A percentile compares a stretch with the other conserved stretches of the same genome.
These are phyloP conservation scores for Penicillium atrosanguineum DNA, from an alignment of 495 filamentous ascomycete genomes.

Conservation along the genomic window DNA sequence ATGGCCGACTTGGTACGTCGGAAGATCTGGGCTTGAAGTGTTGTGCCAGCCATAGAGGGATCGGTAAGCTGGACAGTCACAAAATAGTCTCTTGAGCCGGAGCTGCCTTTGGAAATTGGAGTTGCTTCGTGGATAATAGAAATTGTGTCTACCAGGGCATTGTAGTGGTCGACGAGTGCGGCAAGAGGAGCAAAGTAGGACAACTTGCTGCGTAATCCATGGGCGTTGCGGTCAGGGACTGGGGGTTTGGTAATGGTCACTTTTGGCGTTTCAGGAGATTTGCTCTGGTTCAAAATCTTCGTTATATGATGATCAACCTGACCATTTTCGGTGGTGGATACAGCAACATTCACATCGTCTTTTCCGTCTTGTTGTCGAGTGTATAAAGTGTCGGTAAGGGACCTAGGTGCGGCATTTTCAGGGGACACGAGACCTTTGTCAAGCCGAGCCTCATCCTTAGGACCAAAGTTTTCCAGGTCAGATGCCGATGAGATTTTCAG, in stretches of 20 bases:
- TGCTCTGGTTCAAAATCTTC: slow-evolving; percentile 3
- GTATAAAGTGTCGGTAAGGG: neutral
- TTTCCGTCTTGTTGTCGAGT: neutral
- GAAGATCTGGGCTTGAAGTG: slow-evolving; percentile 62
- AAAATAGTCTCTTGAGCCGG: slow-evolving; percentile 67
- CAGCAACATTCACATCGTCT: slow-evolving; percentile 3
- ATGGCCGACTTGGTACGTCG: slow-evolving; percentile 69
- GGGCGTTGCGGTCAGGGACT: slow-evolving; percentile 31
- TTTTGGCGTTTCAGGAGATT: neutral
- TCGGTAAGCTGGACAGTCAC: slow-evolving; percentile 71
- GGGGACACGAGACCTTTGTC: neutral
- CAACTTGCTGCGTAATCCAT: slow-evolving; percentile 58
- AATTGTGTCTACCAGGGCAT: slow-evolving; percentile 60
- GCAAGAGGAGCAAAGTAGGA: slow-evolving; percentile 70
- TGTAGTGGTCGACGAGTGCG: slow-evolving; percentile 54
- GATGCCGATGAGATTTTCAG: too few species aligned
- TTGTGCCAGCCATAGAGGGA: slow-evolving; percentile 47
- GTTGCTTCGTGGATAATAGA: slow-evolving; percentile 61
- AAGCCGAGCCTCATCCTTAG: neutral
- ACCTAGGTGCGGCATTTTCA: neutral
- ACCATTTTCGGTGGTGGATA: slow-evolving; percentile 1
- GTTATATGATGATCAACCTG: neutral
- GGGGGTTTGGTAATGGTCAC: slow-evolving; percentile 13
- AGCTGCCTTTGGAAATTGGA: slow-evolving; percentile 56
- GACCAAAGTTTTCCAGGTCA: neutral